Evolutionary conservation across 1,284 basidiomycete species (phyloP).

Genomic region (Sanghuangporus weigelae): DNA sequence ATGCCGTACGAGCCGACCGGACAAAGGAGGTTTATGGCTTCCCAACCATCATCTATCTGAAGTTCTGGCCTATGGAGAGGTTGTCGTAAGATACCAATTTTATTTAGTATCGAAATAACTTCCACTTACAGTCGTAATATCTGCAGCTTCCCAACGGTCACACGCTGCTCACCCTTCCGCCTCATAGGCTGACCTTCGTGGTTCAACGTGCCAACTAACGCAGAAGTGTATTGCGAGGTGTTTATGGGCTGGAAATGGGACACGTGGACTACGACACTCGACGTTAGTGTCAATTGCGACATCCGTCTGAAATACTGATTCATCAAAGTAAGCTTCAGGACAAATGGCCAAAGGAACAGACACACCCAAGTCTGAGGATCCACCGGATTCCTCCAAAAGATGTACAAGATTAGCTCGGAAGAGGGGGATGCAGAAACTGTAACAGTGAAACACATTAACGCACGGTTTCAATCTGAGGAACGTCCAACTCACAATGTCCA

Average conservation of each 20-base stretch:
- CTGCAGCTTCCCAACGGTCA: constrained; percentile 42
- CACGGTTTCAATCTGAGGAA: constrained; percentile 2
- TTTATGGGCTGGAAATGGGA: constrained; percentile 8
- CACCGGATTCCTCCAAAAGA: constrained; percentile 27
- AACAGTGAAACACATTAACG: constrained; percentile 7
- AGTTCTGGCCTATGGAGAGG: constrained; percentile 45
- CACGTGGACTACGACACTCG: constrained; percentile 5
- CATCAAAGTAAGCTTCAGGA: constrained; percentile 26
- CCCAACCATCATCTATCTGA: constrained; percentile 46
- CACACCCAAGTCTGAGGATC: constrained; percentile 18
- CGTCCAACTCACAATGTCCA: constrained; percentile 47
- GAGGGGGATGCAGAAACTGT: constrained; percentile 45
- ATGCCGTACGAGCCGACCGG: constrained; percentile 37
- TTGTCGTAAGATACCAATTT: background rate
- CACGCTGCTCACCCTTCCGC: constrained; percentile 30
- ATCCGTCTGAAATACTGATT: constrained; percentile 18
- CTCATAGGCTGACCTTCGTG: constrained; percentile 24
- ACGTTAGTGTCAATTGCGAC: constrained; percentile 5
- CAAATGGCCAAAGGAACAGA: constrained; percentile 20
- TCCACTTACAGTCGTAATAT: constrained; percentile 49
- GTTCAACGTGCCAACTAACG: constrained; percentile 11
- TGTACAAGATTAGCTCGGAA: constrained; percentile 40
- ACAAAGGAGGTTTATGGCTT: constrained; percentile 39
- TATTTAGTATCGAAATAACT: constrained; percentile 5
- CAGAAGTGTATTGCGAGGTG: background rate